Base-by-base conservation (phyloP, 768 basidiomycete species). In the Phanerodontia chrysosporium region DNA sequence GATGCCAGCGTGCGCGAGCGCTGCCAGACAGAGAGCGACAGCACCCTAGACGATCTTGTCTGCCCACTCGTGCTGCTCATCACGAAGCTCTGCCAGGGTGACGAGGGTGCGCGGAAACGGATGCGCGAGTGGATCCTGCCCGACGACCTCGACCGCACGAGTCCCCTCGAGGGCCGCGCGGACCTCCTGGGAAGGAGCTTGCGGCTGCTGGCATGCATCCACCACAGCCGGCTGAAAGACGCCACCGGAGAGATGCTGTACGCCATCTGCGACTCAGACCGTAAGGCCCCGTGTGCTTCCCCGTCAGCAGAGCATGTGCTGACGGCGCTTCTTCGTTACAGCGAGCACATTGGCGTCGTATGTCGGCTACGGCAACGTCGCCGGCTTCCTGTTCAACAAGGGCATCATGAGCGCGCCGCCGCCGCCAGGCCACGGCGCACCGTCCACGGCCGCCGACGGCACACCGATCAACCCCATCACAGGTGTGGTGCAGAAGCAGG, bases 321-420 rank as follows among this genome's bases (percentile, higher is more conserved):
- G 22, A 57, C 58, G 2, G 18, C 3, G 21, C 58, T 13, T 46
- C 13, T 30, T 44, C 29, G 18, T 8, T 57, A 6, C 67, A 86
- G 93, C 90, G n/a, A 76, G 81, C 5, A 82, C 78, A 0, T 76
- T 98, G 16, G 83, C 84, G n/a, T 80, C 84, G 3, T 82, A 89
- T 45, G 81, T 97, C 54, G 96, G 96, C 7, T 99, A 99, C 66
- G 96, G 96, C 44, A 95, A 95, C 69, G 93, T 95, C 44, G 93
- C 95, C 0, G 97, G 97, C 0, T 90, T 93, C 79, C 79, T 99
- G 25, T 95, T 93, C 76, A 86, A 90, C 69, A 95, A 94, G 68
- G 95, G 94, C 16, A 80, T 98, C 65, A 78, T 90, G 67, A 80
- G 72, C 57, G 81, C 84, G 6, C 89, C 86, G 1, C 77, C 78